These are phyloP conservation scores for Diplodia sapinea DNA, from an alignment of 2,329 filamentous ascomycete genomes.

Conservation along the genomic window DNA sequence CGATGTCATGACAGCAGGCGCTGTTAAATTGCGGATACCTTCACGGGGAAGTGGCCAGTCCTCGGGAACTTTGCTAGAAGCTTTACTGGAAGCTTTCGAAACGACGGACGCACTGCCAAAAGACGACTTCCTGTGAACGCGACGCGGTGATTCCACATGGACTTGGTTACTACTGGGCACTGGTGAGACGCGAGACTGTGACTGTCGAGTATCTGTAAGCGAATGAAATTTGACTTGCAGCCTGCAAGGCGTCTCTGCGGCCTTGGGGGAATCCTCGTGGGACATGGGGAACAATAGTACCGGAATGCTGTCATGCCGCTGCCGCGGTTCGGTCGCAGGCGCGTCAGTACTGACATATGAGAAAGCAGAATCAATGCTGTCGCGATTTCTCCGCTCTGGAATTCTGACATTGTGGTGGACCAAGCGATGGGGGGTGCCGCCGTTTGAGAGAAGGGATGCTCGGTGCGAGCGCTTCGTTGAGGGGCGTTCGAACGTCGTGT, in stretches of 20 bases:
- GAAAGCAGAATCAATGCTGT: conserved; percentile 40
- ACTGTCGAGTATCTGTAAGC: conserved; percentile 28
- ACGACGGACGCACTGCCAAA: conserved; percentile 3
- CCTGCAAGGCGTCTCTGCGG: conserved; percentile 17
- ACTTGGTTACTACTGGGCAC: background rate
- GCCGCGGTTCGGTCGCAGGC: conserved; percentile 3
- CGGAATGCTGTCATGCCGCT: conserved; percentile 26
- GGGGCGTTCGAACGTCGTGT: conserved; percentile 46
- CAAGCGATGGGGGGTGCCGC: conserved; percentile 55
- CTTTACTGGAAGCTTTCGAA: conserved; percentile 16
- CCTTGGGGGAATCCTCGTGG: conserved; percentile 11
- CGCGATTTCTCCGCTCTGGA: conserved; percentile 49
- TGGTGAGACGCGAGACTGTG: conserved; percentile 4
- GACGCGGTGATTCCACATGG: conserved; percentile 4
- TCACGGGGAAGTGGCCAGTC: conserved; percentile 16
- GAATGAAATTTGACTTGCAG: conserved; percentile 20
- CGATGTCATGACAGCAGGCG: conserved; percentile 19
- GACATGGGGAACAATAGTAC: conserved; percentile 21
- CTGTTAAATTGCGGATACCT: conserved; percentile 23
- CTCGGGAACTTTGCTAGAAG: conserved; percentile 5
- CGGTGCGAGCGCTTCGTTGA: conserved; percentile 53
- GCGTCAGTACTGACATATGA: conserved; percentile 12
- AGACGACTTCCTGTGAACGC: conserved; percentile 3
- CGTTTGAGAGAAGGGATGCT: conserved; percentile 52
- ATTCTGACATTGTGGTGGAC: conserved; percentile 59